Evolutionary conservation across 371 early-diverging fungal species (phyloP), one percentile per base, ranked within the genome.

Genomic region (Mycotypha africana): DNA sequence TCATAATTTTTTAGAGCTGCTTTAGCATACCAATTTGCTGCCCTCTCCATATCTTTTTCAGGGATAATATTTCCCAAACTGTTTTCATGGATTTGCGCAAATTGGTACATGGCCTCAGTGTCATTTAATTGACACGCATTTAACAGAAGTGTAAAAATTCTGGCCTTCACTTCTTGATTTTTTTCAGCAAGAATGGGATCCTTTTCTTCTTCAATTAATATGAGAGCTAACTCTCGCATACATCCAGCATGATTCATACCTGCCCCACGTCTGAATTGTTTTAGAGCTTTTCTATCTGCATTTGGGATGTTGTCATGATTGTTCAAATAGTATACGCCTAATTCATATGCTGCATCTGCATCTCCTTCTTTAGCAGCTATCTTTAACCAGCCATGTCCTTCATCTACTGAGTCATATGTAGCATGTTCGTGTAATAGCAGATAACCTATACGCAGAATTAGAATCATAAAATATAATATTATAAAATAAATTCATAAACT

Each of bases 181-280:
- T 44, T 28, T 6, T 28, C 20, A 20, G 17, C 26, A 10, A 25
- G 37, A 15, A 33, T n/a, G 0, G 16, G 14, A 23, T 39, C 51
- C 4, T n/a, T 37, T 17, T 55, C 48, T 3, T 55, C 53, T 3
- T 33, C 31, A 9, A 56, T 22, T 14, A 51, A 30, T 2, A 42
- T 4, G 1, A 56, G 23, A 5, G 56, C 61, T 22, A 56, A 41
- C 30, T 49, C 52, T 5, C 61, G 61, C 38, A 56, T 60, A 31
- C 56, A 56, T 4, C 42, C 52, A 2, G 53, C 33, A 41, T 60
- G 56, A 5, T 44, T 39, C 1, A 25, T 42, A 19, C 32, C 19
- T 4, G 33, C 43, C 16, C 56, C 51, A n/a, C n/a, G n/a, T n/a
- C n/a, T n/a, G n/a, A n/a, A n/a, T 39, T 60, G 45, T 23, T 45